Conservation (phyloP, 805 yeast genomes). For the Saturnispora ahearnii region DNA sequence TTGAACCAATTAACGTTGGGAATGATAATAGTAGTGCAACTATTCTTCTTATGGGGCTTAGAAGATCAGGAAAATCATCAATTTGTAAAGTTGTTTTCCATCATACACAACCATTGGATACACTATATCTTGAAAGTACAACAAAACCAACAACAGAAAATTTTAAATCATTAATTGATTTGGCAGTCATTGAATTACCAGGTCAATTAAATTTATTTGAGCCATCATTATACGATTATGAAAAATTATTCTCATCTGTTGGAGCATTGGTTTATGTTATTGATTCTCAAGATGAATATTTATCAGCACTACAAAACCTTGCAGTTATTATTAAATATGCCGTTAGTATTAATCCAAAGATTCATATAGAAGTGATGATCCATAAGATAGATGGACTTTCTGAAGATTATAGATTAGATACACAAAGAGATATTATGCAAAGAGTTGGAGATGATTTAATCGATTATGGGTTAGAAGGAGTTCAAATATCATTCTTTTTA, state of each 20-base stretch:
- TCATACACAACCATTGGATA: constrained; percentile 92
- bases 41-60: constrained; percentile 77
- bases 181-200: constrained; percentile 89
- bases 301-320: constrained; percentile 81
- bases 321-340: constrained; percentile 86
- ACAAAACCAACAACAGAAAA: constrained; percentile 81
- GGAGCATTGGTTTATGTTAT: constrained; percentile 92
- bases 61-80: constrained; percentile 89
- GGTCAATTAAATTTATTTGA: constrained; percentile 89
- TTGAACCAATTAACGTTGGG: neutral
- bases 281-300: constrained; percentile 91
- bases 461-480: constrained; percentile 86
- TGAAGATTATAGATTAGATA: constrained; percentile 89
- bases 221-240: constrained; percentile 66
- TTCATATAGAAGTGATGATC: constrained; percentile 85
- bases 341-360: constrained; percentile 68
- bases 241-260: constrained; percentile 64
- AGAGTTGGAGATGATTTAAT: constrained; percentile 86
- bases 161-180: constrained; percentile 73
- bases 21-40: constrained; percentile 59
- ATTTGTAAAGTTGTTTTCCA: constrained; percentile 94
- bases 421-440: constrained; percentile 94
- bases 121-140: constrained; percentile 83
- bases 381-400: constrained; percentile 94
- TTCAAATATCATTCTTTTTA: constrained; percentile 80